Percentiles rank a stretch among this genome's conserved stretches.
Conservation (phyloP, 2,329 filamentous ascomycete species). For the Balansia obtecta region DNA sequence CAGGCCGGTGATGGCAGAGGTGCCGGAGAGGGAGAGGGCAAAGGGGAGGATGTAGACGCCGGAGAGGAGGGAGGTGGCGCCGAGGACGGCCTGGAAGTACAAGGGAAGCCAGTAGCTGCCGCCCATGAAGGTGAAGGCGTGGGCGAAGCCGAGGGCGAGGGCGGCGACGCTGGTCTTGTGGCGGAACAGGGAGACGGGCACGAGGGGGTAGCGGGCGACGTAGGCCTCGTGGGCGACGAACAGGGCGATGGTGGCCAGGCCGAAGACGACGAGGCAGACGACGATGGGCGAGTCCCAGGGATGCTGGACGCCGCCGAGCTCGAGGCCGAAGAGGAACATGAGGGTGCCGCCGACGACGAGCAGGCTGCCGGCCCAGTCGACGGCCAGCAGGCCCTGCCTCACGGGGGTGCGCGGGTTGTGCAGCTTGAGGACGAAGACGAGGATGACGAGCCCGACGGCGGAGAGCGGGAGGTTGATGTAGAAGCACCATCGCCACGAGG, state of each 20-base stretch:
- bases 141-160: conserved; percentile 55
- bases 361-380: conserved; percentile 44
- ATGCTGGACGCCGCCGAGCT: conserved; percentile 65
- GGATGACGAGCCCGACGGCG: conserved; percentile 32
- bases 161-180: conserved; percentile 52
- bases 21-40: conserved; percentile 52
- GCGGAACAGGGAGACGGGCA: conserved; percentile 61
- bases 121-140: conserved; percentile 67
- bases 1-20: conserved; percentile 44
- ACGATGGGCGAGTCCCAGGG: conserved; percentile 68
- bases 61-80: conserved; percentile 54
- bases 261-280: conserved; percentile 68
- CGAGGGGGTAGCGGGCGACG: conserved; percentile 63
- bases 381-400: conserved; percentile 47
- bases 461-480: conserved; percentile 48
- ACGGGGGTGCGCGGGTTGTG: conserved; percentile 56
- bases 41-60: conserved; percentile 65
- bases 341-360: conserved; percentile 64
- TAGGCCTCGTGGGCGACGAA: conserved; percentile 66
- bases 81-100: conserved; percentile 69
- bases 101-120: conserved; percentile 71
- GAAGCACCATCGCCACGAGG: conserved; percentile 59
- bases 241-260: conserved; percentile 45
- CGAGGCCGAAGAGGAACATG: conserved; percentile 76
- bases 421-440: conserved; percentile 52